Base-by-base conservation (phyloP, 768 basidiomycete species). In the Trametopsis cervina region DNA sequence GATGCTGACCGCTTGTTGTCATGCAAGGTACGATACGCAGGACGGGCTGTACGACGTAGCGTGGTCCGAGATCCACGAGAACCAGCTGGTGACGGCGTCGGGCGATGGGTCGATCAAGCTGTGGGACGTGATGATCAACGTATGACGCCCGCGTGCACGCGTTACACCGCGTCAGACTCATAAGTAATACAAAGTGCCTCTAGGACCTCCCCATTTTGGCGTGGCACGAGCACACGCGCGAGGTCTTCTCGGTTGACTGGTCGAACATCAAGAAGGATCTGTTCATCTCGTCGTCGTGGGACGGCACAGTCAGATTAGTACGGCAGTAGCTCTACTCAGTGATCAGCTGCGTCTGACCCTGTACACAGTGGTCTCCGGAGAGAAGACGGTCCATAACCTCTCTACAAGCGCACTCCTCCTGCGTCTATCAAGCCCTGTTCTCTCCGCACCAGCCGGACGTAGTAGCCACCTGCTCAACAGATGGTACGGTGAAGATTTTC, bases 191-290 rank as follows among this genome's bases (percentile, higher is more conserved):
- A 68, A n/a, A 64, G 61, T 53, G 41, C 37, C 38, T 53, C 5
- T 67, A 97, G 92, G 86, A 91, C 57, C 77, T 85, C 46, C 94
- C 95, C 1, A 85, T 97, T 55, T 81, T 83, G 52, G 80, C 79
- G 42, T 98, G 95, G 94, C 86, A 90, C 57, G 95, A 98, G 65
- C 95, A 98, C 65, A 80, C 83, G 11, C 80, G 84, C 42, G 95
- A 98, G 63, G 90, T 93, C 5, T 93, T 89, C 70, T 86, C 85
- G 10, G 80, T 97, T 4, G 90, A 98, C 64, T 98, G 95, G 94
- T 92, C 86, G 53, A 98, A 96, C 66, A 65, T 94, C 52, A 81
- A 84, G 57, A 96, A 95, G 62, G 86, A 91, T 54, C 77, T 78
- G 0, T 94, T 96, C 63, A 78, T 76, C 7, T 92, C 92, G 10